These are phyloP conservation scores for Phytophthora cryptogea DNA, from an alignment of 352 stramenopile species.

Conservation along the genomic window DNA sequence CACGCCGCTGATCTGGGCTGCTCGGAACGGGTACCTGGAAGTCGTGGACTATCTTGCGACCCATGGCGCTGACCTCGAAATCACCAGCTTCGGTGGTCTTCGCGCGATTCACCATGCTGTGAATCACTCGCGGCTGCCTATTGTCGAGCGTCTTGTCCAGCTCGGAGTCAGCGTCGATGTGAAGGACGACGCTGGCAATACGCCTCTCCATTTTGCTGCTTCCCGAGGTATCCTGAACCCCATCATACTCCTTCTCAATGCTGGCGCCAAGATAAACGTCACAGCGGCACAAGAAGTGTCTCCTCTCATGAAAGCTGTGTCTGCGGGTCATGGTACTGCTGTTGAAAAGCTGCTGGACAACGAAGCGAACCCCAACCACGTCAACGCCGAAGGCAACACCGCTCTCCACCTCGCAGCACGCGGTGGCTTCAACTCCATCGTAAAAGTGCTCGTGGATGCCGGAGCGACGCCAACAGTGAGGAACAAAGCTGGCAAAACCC, in stretches of 20 bases:
- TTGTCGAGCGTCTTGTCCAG: constrained; percentile 74
- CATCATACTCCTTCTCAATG: constrained; percentile 72
- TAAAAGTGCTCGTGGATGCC: constrained; percentile 66
- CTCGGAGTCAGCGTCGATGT: constrained; percentile 74
- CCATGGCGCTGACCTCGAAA: constrained; percentile 73
- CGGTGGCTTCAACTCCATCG: constrained; percentile 77
- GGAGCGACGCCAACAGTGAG: constrained; percentile 46
- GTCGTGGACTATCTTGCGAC: constrained; percentile 76
- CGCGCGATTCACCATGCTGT: constrained; percentile 82
- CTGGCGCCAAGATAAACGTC: constrained; percentile 79
- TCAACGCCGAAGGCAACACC: constrained; percentile 82
- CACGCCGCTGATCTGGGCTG: constrained; percentile 80
- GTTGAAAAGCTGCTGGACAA: constrained; percentile 90
- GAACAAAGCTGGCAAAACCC: constrained; percentile 84
- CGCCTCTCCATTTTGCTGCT: constrained; percentile 82
- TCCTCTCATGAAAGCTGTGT: constrained; percentile 86
- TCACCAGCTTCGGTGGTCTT: constrained; percentile 77
- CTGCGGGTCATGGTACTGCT: constrained; percentile 74
- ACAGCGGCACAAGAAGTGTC: constrained; percentile 79
- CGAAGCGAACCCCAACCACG: constrained; percentile 65
- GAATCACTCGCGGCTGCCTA: constrained; percentile 73
- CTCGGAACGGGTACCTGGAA: constrained; percentile 84
- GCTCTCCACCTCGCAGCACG: constrained; percentile 84
- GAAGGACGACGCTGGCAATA: constrained; percentile 88
- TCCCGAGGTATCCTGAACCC: constrained; percentile 86